Base-by-base conservation (phyloP, 225 moss, liverwort and hornwort species). In the Physcomitrellopsis africana region DNA sequence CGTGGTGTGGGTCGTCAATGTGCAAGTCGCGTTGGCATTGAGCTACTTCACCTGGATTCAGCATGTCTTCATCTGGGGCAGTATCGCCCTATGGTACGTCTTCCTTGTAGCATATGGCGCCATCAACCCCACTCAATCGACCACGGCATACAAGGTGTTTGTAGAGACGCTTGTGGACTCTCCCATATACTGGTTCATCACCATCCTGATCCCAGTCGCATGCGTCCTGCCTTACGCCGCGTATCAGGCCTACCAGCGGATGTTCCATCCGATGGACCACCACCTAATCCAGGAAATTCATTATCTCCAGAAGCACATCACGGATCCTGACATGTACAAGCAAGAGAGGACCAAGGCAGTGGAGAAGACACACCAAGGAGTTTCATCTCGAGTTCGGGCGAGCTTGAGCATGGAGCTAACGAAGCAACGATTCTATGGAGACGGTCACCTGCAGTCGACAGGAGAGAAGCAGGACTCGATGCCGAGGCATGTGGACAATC, bases 21-120 rank as follows among this genome's bases (percentile, higher is more conserved):
- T 92, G 29, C 99, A 99, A 74, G 77, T 99, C 8, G 85, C 92
- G 12, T 68, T 99, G 15, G 90, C 93, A 15, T 85, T 99, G 53
- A 93, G 93, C 80, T 99, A 95, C 56, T 99, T 99, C 81, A 99
- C 95, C 0, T 93, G 93, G 93, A 87, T 99, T 60, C 99, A 99
- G 67, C 99, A 99, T 68, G 77, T 89, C 3, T 90, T 90, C 27
- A 93, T 95, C 68, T 99, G 99, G 99, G 99, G 99, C 62, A 99
- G 99, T 77, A 48, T 99, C 3, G 80, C 80, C 12, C 76, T 92
- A 2, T 99, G 95, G 99, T 99, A 99, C 76, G 64, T 93, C 18
- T 95, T 95, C 75, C 59, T 99, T 26, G 77, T 92, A 18, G 73
- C 88, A 10, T 99, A 99, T 62, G 99, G 99, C 43, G 43, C 79